Percentiles rank a stretch among this genome's conserved stretches.
Evolutionary conservation across 2,329 filamentous ascomycete species (phyloP).

Genomic region (Aspergillus tamarii): DNA sequence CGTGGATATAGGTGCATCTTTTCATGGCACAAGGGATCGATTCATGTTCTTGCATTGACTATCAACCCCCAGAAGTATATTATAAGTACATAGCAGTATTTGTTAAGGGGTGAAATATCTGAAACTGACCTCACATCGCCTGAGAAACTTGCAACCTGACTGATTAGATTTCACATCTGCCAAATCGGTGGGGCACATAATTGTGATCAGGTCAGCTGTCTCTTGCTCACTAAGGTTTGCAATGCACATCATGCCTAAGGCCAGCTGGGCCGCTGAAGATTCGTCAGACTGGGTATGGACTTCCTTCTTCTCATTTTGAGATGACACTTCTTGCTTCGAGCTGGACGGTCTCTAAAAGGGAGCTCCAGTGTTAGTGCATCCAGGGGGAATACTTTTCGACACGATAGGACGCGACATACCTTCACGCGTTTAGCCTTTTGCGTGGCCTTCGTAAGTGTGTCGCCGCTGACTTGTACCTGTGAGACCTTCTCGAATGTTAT

Average conservation of each 20-base stretch:
- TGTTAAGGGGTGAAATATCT: rapidly evolving
- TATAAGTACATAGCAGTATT: too few species aligned
- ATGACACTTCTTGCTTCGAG: too few species aligned
- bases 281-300: neutral
- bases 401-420: too few species aligned
- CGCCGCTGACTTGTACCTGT: too few species aligned
- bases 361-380: too few species aligned
- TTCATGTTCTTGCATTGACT: neutral
- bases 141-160: neutral
- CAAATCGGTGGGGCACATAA: neutral
- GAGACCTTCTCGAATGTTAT: neutral
- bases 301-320: too few species aligned
- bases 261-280: neutral
- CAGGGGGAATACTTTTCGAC: too few species aligned
- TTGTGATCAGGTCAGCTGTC: neutral
- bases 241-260: neutral
- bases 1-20: neutral
- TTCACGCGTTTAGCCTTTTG: too few species aligned
- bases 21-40: neutral
- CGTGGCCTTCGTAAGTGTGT: too few species aligned
- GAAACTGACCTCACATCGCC: neutral
- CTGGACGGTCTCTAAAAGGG: too few species aligned
- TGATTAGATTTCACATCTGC: neutral
- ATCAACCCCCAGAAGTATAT: too few species aligned
- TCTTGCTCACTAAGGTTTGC: neutral